Evolutionary conservation across 495 filamentous ascomycete genomes (phyloP), one percentile per base, ranked within the genome.

Genomic region (Parathielavia hyrcaniae): DNA sequence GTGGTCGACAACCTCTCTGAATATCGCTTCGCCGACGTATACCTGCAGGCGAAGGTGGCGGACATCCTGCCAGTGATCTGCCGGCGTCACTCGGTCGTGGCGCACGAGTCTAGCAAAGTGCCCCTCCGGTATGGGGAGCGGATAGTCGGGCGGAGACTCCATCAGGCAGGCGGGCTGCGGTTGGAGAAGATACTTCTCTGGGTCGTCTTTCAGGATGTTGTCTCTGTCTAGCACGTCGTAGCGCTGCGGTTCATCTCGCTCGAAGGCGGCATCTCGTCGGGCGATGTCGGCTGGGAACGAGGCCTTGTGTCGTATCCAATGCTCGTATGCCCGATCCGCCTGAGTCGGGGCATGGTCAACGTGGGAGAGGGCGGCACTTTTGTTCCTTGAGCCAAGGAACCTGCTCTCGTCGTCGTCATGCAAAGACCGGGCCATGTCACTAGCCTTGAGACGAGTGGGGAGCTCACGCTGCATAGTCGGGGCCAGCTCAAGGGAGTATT

Each of bases 1-100:
- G 55, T 85, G 83, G 0, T 67, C 11, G 20, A 48, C 9, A 22
- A 59, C 30, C 5, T 14, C 12, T 5, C 48, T 41, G 14, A 44
- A 12, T 7, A 14, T 0, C n/a, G 26, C 16, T 1, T 17, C 43
- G 61, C 11, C 75, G 67, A 41, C 11, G 3, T 0, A 75, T 3
- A 85, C 67, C 0, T 76, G 75, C 16, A 96, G 74, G 1, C 67
- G 69, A n/a, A 97, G 71, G 50, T 84, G 81, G 3, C 93, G 85
- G 34, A 97, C 93, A 75, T 97, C 95, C 70, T 99, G 93, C 86
- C 90, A 97, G 69, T 99, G 93, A 8, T 69, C 73, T 8, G 61
- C 44, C 2, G 91, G 82, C 0, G 93, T 97, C 1, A 95, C 65
- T 32, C 91, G 81, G n/a, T 71, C 69, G 66, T 96, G 95, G 22